Percentiles rank a stretch among this genome's conserved stretches.
Conservation (phyloP, 2,329 filamentous ascomycete species). For the Aureobasidium namibiae region DNA sequence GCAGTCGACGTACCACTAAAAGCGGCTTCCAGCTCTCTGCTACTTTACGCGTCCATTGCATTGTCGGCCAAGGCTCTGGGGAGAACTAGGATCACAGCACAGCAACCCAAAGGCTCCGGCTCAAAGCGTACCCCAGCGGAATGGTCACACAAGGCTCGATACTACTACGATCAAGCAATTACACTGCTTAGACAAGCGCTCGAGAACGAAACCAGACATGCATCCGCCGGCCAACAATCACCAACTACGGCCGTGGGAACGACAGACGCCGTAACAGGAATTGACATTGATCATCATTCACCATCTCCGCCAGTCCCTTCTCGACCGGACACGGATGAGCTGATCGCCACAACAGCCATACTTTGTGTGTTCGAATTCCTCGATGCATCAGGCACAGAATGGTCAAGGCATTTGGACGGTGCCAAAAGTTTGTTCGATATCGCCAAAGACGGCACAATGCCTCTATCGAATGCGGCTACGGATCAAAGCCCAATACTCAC, state of each 20-base stretch:
- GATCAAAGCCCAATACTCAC: not conserved
- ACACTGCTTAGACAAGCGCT: conserved; percentile 26
- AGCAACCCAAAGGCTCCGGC: not conserved
- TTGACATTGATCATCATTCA: not conserved
- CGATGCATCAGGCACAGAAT: conserved; percentile 55
- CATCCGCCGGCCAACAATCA: not conserved
- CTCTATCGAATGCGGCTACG: not conserved
- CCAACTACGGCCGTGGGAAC: conserved; percentile 27
- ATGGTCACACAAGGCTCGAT: conserved; percentile 51
- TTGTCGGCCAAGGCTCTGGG: conserved; percentile 54
- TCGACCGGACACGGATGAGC: conserved; percentile 47
- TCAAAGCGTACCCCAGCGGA: conserved; percentile 29
- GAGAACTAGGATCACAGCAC: conserved; percentile 30
- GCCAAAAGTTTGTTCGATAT: conserved; percentile 55
- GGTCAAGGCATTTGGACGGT: conserved; percentile 57
- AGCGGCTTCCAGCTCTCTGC: conserved; percentile 41
- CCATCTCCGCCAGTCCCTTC: conserved; percentile 15
- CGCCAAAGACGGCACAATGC: conserved; percentile 36
- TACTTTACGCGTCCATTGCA: conserved; percentile 50
- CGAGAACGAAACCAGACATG: conserved; percentile 18
- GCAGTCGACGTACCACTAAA: conserved; percentile 51
- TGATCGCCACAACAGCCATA: conserved; percentile 58
- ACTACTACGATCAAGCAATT: conserved; percentile 48
- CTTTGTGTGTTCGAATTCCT: conserved; percentile 60
- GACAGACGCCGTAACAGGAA: conserved; percentile 17